Evolutionary conservation across 2,329 filamentous ascomycete species (phyloP).

Genomic region (Corniculantispora saksenae): DNA sequence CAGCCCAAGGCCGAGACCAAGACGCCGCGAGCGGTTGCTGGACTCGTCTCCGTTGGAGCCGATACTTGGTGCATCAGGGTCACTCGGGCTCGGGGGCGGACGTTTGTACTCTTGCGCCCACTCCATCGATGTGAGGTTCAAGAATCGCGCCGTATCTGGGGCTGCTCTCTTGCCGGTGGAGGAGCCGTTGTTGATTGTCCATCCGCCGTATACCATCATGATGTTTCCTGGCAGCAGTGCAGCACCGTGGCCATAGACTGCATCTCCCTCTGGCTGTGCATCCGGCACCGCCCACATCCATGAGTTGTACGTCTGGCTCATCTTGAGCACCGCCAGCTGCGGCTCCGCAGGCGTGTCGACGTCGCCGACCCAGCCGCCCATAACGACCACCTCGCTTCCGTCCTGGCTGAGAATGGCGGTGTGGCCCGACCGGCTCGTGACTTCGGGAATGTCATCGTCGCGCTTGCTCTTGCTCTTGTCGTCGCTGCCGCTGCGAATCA

Average conservation of each 20-base stretch:
- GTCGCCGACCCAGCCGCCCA: conserved; percentile 93
- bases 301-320: conserved; percentile 72
- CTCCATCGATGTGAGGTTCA: conserved; percentile 58
- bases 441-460: conserved; percentile 28
- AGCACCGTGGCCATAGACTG: conserved; percentile 65
- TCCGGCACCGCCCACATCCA: conserved; percentile 72
- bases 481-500: conserved; percentile 45
- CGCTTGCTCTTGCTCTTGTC: neutral
- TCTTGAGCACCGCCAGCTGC: conserved; percentile 74
- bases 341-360: conserved; percentile 74
- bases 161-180: conserved; percentile 31
- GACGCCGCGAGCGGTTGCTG: conserved; percentile 26
- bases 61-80: conserved; percentile 29
- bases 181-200: conserved; percentile 43
- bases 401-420: conserved; percentile 80
- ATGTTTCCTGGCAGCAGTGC: conserved; percentile 65
- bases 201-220: conserved; percentile 68
- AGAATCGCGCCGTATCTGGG: conserved; percentile 41
- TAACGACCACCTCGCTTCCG: conserved; percentile 73
- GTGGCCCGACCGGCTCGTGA: conserved; percentile 87
- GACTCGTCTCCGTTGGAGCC: conserved; percentile 19
- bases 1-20: conserved; percentile 65
- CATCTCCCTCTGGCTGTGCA: conserved; percentile 45
- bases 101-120: conserved; percentile 56
- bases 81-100: conserved; percentile 31